A percentile compares a stretch with the other conserved stretches of the same genome.
Evolutionary conservation across 2,329 filamentous ascomycete species (phyloP).

Genomic region (Pseudonectria buxi): DNA sequence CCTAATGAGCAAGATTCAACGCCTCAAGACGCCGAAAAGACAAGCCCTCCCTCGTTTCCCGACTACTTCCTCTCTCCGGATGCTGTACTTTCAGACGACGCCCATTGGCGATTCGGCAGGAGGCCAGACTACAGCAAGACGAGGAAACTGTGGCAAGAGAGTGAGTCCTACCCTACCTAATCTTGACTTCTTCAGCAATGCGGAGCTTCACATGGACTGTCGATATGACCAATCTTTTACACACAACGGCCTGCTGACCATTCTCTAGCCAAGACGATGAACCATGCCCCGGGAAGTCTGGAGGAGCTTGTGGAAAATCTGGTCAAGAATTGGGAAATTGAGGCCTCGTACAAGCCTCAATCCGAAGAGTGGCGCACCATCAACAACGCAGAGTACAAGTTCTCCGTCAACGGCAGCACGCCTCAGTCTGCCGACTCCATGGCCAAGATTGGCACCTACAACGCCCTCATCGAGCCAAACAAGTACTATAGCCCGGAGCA

Average conservation of each 20-base stretch:
- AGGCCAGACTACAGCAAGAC: conserved; percentile 58
- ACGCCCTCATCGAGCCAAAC: conserved; percentile 57
- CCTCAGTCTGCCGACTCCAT: conserved; percentile 55
- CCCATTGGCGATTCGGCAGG: conserved; percentile 5
- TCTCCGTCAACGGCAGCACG: conserved; percentile 56
- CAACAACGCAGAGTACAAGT: conserved; percentile 51
- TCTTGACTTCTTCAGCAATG: too few species aligned
- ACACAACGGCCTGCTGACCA: neutral
- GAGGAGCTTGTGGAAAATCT: conserved; percentile 59
- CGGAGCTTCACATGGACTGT: too few species aligned
- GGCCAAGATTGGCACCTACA: conserved; percentile 63
- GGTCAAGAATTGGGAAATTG: conserved; percentile 68
- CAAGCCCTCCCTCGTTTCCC: conserved; percentile 29
- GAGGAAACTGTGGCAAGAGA: conserved; percentile 49
- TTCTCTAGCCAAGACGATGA: conserved; percentile 46
- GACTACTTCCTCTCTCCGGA: conserved; percentile 4
- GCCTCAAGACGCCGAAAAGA: too few species aligned
- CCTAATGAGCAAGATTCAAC: too few species aligned
- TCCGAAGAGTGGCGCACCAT: conserved; percentile 60
- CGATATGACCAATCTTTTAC: too few species aligned
- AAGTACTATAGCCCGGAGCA: conserved; percentile 57
- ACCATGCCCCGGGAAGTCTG: conserved; percentile 49
- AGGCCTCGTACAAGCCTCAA: conserved; percentile 59
- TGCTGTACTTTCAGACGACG: conserved; percentile 6
- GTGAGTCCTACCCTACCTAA: conserved; percentile 32